Conservation (phyloP, 2,329 filamentous ascomycete species). For the Diaporthe ampelina region DNA sequence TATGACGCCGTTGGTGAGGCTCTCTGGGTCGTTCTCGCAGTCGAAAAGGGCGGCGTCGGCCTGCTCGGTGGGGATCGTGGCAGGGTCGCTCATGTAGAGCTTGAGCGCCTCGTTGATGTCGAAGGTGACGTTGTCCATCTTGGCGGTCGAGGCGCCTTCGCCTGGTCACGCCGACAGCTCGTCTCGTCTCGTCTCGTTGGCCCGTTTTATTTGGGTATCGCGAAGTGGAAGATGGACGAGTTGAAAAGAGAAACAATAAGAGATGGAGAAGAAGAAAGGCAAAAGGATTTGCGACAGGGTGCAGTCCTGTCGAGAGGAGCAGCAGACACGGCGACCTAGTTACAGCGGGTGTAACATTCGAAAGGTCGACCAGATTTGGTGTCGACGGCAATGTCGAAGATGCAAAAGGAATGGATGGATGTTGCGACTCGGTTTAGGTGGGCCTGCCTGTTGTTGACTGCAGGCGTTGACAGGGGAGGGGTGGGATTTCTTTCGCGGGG, state of each 20-base stretch:
- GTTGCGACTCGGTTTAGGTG: conserved; percentile 12
- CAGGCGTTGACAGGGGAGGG: conserved; percentile 14
- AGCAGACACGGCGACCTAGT: background rate
- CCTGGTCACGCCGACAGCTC: background rate
- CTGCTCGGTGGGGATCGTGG: conserved; percentile 85
- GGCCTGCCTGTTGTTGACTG: conserved; percentile 11
- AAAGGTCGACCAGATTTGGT: background rate
- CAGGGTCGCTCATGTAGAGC: conserved; percentile 94
- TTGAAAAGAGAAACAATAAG: conserved; percentile 10
- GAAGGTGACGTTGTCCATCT: conserved; percentile 85
- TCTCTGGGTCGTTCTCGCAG: conserved; percentile 92
- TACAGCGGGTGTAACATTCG: conserved; percentile 14
- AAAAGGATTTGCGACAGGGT: background rate
- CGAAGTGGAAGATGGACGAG: background rate
- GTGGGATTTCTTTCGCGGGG: conserved; percentile 28
- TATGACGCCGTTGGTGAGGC: conserved; percentile 82
- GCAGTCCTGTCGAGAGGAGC: background rate
- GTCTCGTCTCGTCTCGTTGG: background rate
- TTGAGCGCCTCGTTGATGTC: conserved; percentile 98
- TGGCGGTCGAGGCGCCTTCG: conserved; percentile 47
- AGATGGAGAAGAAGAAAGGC: background rate
- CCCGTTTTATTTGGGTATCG: conserved; percentile 34
- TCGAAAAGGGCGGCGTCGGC: conserved; percentile 87
- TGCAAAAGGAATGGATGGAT: background rate
- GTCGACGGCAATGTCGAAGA: conserved; percentile 31